These are phyloP conservation scores for Nasturtium officinale DNA, from an alignment of 345 rosid genomes.

Conservation along the genomic window DNA sequence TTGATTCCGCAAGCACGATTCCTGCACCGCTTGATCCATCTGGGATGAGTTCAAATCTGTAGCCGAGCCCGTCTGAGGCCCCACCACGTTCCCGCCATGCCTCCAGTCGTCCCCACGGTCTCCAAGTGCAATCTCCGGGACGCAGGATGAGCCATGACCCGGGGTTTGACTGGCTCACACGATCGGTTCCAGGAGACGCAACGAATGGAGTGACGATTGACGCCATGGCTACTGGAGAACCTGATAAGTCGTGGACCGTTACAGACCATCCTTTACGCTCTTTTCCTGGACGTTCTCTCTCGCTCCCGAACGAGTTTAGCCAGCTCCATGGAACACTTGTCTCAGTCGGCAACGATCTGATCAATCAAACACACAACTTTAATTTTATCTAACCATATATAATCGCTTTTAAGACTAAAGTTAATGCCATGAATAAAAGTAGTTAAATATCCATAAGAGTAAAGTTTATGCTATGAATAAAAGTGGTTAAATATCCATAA, in stretches of 20 bases:
- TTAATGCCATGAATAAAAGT: background rate
- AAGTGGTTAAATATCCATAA: conserved; percentile 21
- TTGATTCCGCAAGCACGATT: conserved; percentile 71
- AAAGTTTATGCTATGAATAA: conserved; percentile 18
- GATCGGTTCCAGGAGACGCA: conserved; percentile 80
- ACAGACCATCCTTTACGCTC: conserved; percentile 94
- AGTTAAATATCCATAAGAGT: conserved; percentile 21
- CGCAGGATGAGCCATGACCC: conserved; percentile 92
- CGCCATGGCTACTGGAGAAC: conserved; percentile 86
- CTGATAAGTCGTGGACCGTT: conserved; percentile 87
- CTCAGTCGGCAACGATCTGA: conserved; percentile 67
- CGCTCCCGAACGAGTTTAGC: conserved; percentile 85
- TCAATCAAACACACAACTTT: conserved; percentile 16
- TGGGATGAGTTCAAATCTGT: conserved; percentile 73
- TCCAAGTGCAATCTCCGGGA: conserved; percentile 80
- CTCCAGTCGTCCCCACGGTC: conserved; percentile 91
- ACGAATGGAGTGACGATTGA: conserved; percentile 87
- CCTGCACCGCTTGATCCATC: conserved; percentile 66
- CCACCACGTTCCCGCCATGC: conserved; percentile 97
- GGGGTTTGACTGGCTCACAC: conserved; percentile 89
- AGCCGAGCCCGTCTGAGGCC: conserved; percentile 67
- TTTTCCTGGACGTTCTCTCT: conserved; percentile 67
- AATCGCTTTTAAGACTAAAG: background rate
- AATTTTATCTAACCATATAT: background rate
- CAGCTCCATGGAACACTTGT: conserved; percentile 59